Conservation (phyloP, 108 stramenopile species). For the Cyclotella sp. region DNA sequence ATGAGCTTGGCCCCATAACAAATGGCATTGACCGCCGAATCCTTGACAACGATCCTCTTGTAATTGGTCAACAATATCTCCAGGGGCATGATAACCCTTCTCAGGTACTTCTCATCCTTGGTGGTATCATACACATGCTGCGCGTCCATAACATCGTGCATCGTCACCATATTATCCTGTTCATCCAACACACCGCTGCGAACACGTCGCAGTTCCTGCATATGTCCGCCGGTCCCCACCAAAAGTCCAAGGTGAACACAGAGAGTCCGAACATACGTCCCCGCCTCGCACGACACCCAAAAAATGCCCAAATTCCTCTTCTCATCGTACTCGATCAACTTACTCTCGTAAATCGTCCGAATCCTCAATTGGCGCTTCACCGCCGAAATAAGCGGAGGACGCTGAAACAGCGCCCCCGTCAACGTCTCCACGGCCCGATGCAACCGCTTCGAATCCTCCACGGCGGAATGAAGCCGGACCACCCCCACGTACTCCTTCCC, state of each 20-base stretch:
- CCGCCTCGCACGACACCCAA: conserved; percentile 98
- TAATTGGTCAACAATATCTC: conserved; percentile 95
- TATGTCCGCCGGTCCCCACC: conserved; percentile 98
- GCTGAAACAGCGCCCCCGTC: conserved; percentile 98
- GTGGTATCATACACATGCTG: conserved; percentile 97
- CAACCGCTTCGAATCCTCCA: conserved; percentile 85
- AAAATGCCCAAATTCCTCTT: conserved; percentile 96
- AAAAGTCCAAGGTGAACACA: conserved; percentile 98
- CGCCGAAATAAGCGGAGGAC: conserved; percentile 98
- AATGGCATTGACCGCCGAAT: conserved; percentile 99
- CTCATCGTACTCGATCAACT: conserved; percentile 96
- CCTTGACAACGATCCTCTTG: conserved; percentile 99
- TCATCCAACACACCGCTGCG: conserved; percentile 94
- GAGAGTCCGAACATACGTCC: conserved; percentile 99
- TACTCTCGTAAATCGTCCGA: conserved; percentile 97
- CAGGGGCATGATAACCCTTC: conserved; percentile 97
- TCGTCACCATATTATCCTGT: conserved; percentile 94
- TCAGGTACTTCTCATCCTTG: conserved; percentile 99
- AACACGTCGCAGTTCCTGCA: conserved; percentile 99
- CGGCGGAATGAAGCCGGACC: conserved; percentile 94
- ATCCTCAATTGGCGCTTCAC: conserved; percentile 99
- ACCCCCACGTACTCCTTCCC: conserved; percentile 99
- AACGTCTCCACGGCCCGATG: conserved; percentile 94
- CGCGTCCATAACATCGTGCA: conserved; percentile 99
- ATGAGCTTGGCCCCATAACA: conserved; percentile 99